phyloP scores from a whole-genome alignment of 1,139 yeast genomes.

The Zygoascus sp. region DNA sequence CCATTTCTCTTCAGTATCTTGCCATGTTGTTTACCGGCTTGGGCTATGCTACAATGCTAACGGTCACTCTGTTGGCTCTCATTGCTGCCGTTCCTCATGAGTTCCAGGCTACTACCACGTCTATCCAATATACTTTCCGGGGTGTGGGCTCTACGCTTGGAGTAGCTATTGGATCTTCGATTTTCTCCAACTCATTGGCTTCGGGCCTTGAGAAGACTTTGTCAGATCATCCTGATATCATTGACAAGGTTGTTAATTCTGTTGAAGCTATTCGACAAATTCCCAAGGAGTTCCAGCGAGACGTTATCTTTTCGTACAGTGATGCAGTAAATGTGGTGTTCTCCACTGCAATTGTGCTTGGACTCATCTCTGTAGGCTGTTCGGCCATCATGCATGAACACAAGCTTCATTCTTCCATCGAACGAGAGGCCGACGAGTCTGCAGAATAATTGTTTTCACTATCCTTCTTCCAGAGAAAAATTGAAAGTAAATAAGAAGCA shows the following conservation, averaged over 20 bases:
- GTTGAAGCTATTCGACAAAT: slow-evolving; percentile 53
- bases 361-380: slow-evolving; percentile 34
- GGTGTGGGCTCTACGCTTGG: slow-evolving; percentile 73
- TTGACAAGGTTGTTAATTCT: slow-evolving; percentile 49
- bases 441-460: too few species aligned
- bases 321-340: slow-evolving; percentile 52
- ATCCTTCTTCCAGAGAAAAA: too few species aligned
- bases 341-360: slow-evolving; percentile 44
- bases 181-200: slow-evolving; percentile 47
- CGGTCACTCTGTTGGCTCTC: slow-evolving; percentile 62
- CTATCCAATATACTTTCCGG: slow-evolving; percentile 70
- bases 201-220: slow-evolving; percentile 35
- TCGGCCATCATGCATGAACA: slow-evolving; percentile 39
- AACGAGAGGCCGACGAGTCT: slow-evolving; percentile 14
- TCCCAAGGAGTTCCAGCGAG: slow-evolving; percentile 46
- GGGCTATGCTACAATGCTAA: slow-evolving; percentile 58
- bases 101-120: slow-evolving; percentile 68
- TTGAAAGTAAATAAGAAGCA: too few species aligned
- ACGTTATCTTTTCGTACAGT: slow-evolving; percentile 47
- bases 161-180: slow-evolving; percentile 62
- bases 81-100: slow-evolving; percentile 59
- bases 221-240: slow-evolving; percentile 39
- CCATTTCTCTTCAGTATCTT: slow-evolving; percentile 51
- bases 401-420: slow-evolving; percentile 33
- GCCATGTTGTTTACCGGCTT: slow-evolving; percentile 43